Conservation (phyloP, 345 rosid species). For the Hypericum androsaemum region DNA sequence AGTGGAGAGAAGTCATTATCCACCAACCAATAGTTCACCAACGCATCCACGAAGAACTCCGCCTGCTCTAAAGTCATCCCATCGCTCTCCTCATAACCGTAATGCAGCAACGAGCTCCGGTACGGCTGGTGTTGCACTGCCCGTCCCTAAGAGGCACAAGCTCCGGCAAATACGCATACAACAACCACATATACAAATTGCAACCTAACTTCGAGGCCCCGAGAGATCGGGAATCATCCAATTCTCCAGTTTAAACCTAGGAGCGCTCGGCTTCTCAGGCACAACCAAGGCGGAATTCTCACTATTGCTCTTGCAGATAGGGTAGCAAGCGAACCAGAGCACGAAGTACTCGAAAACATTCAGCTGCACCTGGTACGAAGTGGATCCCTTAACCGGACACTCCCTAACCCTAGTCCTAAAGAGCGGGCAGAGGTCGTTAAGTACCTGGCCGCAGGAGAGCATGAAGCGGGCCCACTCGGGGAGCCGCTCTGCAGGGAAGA, state of each 20-base stretch:
- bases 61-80: constrained; percentile 45
- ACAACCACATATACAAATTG: constrained; percentile 50
- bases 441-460: constrained; percentile 33
- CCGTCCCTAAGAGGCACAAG: constrained; percentile 65
- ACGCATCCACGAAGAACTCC: constrained; percentile 62
- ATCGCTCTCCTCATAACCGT: constrained; percentile 41
- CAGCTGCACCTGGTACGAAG: constrained; percentile 43
- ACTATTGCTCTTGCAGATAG: constrained; percentile 53
- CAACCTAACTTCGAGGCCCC: constrained; percentile 40
- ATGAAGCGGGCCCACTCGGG: constrained; percentile 64
- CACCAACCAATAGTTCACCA: constrained; percentile 80
- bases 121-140: constrained; percentile 48
- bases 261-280: constrained; percentile 23
- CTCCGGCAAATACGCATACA: constrained; percentile 62
- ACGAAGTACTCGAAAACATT: constrained; percentile 75
- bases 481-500: constrained; percentile 69
- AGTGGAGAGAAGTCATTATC: constrained; percentile 86
- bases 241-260: constrained; percentile 43
- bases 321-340: constrained; percentile 93
- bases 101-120: constrained; percentile 72
- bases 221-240: constrained; percentile 67
- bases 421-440: constrained; percentile 47
- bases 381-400: constrained; percentile 42
- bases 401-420: constrained; percentile 54
- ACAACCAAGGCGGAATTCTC: constrained; percentile 29